Base-by-base conservation (phyloP, 176 grass and related monocot species). In the Ananas comosus region DNA sequence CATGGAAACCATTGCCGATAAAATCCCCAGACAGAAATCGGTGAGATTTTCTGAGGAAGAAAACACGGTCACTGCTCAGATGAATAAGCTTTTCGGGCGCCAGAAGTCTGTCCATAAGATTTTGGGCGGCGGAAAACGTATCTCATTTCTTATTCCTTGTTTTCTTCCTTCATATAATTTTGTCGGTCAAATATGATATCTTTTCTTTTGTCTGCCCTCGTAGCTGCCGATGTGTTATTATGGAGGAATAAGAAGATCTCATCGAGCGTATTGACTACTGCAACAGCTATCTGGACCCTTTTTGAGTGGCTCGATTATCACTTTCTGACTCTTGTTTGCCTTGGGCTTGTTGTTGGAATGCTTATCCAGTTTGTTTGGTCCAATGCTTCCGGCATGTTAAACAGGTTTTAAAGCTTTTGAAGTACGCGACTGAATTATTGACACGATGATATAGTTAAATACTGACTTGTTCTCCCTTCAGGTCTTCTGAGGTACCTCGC, bases 211-310 rank as follows among this genome's bases (percentile, higher is more conserved):
- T 68, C 11, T 81, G 21, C 50, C 11, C 25, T n/a, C 2, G 18
- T 58, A 92, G 93, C 93, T 11, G 93, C 93, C 13, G 93, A 97
- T 72, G 84, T 97, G 48, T 66, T 92, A 14, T 64, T 97, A 49
- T 97, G 93, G 93, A 78, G 93, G 80, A 92, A 97, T 83, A 97
- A 83, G 74, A 92, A 96, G 77, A 92, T 92, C n/a, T 97, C 93
- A 2, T 90, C 86, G 0, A 87, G 89, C 23, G 81, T 90, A 5
- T 85, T 96, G 66, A 81, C 74, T n/a, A 47, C 76, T 49, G 89
- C 86, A 59, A 96, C 86, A 27, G 73, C 80, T 59, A 72, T 80
- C 50, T 96, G 93, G 93, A 67, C 83, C 54, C 81, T 97, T 53
- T 92, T 92, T 18, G 93, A 97, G 71, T 97, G 89, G 89, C 89